A percentile compares a stretch with the other conserved stretches of the same genome.
These are phyloP conservation scores for Lentinula aciculospora DNA, from an alignment of 768 basidiomycete genomes.

Conservation along the genomic window DNA sequence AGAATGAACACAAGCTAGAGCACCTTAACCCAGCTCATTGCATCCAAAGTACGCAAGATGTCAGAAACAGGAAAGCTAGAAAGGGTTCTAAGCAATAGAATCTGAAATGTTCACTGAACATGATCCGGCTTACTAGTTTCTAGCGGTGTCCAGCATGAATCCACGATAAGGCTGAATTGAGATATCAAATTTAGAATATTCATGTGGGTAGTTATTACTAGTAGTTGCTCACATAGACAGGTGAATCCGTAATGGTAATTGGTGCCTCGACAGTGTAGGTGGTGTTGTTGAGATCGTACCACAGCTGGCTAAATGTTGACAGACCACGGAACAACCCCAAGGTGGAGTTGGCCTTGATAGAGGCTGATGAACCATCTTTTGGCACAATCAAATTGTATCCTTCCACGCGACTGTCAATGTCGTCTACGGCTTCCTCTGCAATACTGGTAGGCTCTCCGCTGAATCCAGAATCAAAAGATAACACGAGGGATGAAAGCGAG, in stretches of 20 bases:
- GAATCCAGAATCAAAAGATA: conserved; percentile 17
- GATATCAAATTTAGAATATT: not conserved
- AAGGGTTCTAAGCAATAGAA: not conserved
- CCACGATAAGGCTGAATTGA: conserved; percentile 60
- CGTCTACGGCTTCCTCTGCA: conserved; percentile 34
- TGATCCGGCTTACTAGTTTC: conserved; percentile 54
- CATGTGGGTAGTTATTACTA: conserved; percentile 10
- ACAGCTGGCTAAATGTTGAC: conserved; percentile 69
- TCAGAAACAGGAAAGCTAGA: conserved; percentile 56
- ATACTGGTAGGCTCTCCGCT: conserved; percentile 1
- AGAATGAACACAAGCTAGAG: conserved; percentile 11
- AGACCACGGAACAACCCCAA: conserved; percentile 68
- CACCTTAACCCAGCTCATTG: conserved; percentile 73
- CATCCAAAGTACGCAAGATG: conserved; percentile 65
- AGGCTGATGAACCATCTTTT: conserved; percentile 44
- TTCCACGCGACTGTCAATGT: conserved; percentile 50
- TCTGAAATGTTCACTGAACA: not conserved
- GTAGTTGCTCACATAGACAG: conserved; percentile 65
- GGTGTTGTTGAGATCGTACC: conserved; percentile 44
- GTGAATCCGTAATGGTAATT: conserved; percentile 54
- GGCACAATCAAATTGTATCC: conserved; percentile 55
- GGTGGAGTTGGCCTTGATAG: conserved; percentile 53
- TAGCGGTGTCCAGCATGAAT: conserved; percentile 75
- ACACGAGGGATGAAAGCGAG: conserved; percentile 21
- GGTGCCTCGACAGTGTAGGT: conserved; percentile 54